These are phyloP conservation scores for Lojkania enalia DNA, from an alignment of 2,329 filamentous ascomycete species.

Conservation along the genomic window DNA sequence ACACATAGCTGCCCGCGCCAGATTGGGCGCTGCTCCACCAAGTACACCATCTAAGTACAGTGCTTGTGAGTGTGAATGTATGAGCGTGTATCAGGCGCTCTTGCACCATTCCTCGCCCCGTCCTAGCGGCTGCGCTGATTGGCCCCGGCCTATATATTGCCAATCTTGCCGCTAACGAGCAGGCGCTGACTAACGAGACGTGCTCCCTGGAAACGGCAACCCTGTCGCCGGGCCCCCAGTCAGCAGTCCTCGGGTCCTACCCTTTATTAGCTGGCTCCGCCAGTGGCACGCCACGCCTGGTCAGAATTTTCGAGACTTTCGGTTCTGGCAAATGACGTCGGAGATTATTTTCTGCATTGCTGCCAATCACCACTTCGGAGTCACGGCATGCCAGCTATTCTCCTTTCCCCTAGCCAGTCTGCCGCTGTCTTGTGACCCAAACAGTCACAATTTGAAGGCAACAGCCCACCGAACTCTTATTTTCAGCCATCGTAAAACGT, in stretches of 20 bases:
- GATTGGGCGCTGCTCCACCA: no score
- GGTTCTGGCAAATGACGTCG: slow-evolving; percentile 36
- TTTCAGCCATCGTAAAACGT: slow-evolving; percentile 22
- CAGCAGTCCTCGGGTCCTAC: slow-evolving; percentile 16
- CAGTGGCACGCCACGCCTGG: slow-evolving; percentile 33
- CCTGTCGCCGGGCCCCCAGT: slow-evolving; percentile 9
- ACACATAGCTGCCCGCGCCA: slow-evolving; percentile 27
- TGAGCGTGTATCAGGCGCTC: no score
- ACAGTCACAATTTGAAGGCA: slow-evolving; percentile 25
- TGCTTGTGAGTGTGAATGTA: no score
- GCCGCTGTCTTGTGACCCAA: slow-evolving; percentile 27
- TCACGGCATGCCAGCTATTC: slow-evolving; percentile 17
- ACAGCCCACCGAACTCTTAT: slow-evolving; percentile 12
- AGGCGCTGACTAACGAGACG: slow-evolving; percentile 32
- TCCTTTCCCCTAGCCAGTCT: slow-evolving; percentile 17
- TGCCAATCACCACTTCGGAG: slow-evolving; percentile 35
- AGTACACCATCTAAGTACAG: no score
- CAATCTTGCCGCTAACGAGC: slow-evolving; percentile 11
- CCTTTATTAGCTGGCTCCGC: slow-evolving; percentile 18
- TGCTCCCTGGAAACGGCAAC: slow-evolving; percentile 12
- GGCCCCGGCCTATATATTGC: slow-evolving; percentile 30
- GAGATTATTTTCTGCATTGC: slow-evolving; percentile 31
- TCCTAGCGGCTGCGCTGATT: slow-evolving; percentile 22
- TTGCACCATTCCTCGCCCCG: slow-evolving; percentile 18
- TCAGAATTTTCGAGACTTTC: slow-evolving; percentile 37